Evolutionary conservation across 2,329 filamentous ascomycete genomes (phyloP), one percentile per base, ranked within the genome.

Genomic region (Daldinia eschscholtzii): DNA sequence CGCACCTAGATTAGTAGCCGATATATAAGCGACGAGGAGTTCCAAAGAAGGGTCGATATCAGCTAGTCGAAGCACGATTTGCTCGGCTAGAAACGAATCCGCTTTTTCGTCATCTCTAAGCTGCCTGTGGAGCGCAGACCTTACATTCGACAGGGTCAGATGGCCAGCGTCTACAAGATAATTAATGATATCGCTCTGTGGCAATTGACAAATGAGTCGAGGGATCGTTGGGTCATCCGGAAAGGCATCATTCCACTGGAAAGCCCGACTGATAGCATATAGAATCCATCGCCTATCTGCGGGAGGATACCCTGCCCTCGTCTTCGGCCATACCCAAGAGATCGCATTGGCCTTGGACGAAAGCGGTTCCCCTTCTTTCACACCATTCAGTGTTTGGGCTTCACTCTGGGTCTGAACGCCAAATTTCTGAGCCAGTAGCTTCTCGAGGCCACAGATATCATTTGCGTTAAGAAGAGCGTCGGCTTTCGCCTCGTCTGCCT

Each of bases 11-110:
- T 88, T 87, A 6, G 91, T 91, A 5, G 86, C 85, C 42, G 88
- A 87, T 6, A 94, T 82, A 65, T 93, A 88, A 62, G 86, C 86
- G 48, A 90, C 84, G 42, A 94, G 83, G 2, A 93, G 81, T 57
- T 89, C 87, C 77, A 93, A 86, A 37, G 89, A 88, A 2, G 89
- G 87, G 73, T 94, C 92, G n/a, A 90, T 83, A 56, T 89, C 84
- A 0, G 87, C 85, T 41, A 94, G 81, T 50, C 89, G 83, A 50
- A 84, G 80, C 23, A 92, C 85, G 3, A 94, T 82, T 64, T 91
- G 88, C 37, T 87, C 87, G 10, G 89, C 84, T 13, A 87, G 80
- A 28, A 85, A 81, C n/a, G 82, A 77, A 46, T 86, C 84, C 0
- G 79, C 75, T 12, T 81, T 77, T 46, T 86, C 83, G 13, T 80